Conservation (phyloP, 805 yeast genomes). For the Saturnispora diversa region DNA sequence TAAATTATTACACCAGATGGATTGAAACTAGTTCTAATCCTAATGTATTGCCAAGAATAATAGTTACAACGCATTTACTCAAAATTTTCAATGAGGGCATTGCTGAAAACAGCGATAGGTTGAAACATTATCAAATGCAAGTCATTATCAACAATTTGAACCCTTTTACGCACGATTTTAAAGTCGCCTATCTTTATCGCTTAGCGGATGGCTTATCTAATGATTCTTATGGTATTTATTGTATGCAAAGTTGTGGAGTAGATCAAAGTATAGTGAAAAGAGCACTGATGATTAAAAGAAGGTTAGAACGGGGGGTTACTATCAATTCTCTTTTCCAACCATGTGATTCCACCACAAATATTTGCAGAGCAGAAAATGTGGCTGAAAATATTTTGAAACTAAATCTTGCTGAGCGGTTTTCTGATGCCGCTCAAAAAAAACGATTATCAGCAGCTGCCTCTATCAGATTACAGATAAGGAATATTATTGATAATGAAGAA, state of each 20-base stretch:
- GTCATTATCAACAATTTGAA: slow-evolving; percentile 4
- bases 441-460: too few relatives aligned
- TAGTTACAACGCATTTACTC: slow-evolving; percentile 39
- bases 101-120: slow-evolving; percentile 5
- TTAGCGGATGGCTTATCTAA: slow-evolving; percentile 28
- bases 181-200: slow-evolving; percentile 30
- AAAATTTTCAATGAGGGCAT: slow-evolving; percentile 31
- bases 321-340: too few relatives aligned
- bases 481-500: too few relatives aligned
- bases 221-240: slow-evolving; percentile 33
- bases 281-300: slow-evolving; percentile 8
- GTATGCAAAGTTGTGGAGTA: slow-evolving; percentile 30
- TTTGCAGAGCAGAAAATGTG: neutral
- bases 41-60: slow-evolving; percentile 20
- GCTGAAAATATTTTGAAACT: neutral
- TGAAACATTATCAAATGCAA: slow-evolving; percentile 28
- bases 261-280: slow-evolving; percentile 7
- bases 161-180: slow-evolving; percentile 5
- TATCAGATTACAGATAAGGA: too few relatives aligned
- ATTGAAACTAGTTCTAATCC: slow-evolving; percentile 2
- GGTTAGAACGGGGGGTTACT: too few relatives aligned
- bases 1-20: slow-evolving; percentile 23
- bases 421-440: too few relatives aligned
- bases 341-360: too few relatives aligned
- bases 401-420: neutral